phyloP scores from a whole-genome alignment of 805 yeast genomes.

The Spathaspora hagerdaliae region DNA sequence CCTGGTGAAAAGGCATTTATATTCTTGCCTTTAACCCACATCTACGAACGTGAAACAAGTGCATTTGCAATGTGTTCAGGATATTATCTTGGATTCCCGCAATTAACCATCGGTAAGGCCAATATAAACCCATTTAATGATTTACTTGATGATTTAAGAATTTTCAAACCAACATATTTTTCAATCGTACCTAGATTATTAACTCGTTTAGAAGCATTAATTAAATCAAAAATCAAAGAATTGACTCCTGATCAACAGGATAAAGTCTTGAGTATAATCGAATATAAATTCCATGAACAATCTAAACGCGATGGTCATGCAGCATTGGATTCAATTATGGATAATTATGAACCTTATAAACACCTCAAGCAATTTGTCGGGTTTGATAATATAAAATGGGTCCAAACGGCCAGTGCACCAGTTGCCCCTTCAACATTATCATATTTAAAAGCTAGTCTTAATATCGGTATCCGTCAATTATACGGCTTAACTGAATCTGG shows the following conservation, averaged over 20 bases:
- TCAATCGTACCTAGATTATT: slow-evolving; percentile 63
- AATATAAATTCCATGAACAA: slow-evolving; percentile 27
- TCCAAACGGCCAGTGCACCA: slow-evolving; percentile 60
- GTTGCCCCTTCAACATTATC: slow-evolving; percentile 55
- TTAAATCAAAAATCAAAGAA: slow-evolving; percentile 44
- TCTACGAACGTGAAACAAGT: slow-evolving; percentile 47
- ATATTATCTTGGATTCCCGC: slow-evolving; percentile 49
- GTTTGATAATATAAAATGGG: slow-evolving; percentile 22
- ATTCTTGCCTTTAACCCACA: slow-evolving; percentile 58
- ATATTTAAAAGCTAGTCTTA: slow-evolving; percentile 57
- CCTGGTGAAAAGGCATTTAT: slow-evolving; percentile 10
- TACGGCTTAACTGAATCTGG: slow-evolving; percentile 73
- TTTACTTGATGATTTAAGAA: slow-evolving; percentile 54
- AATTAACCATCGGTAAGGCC: slow-evolving; percentile 2
- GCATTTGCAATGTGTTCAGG: slow-evolving; percentile 45
- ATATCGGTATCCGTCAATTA: slow-evolving; percentile 57
- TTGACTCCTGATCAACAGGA: slow-evolving; percentile 23
- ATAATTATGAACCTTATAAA: slow-evolving; percentile 12
- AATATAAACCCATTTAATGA: background rate
- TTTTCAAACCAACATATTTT: slow-evolving; percentile 49
- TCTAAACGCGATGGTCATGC: slow-evolving; percentile 45
- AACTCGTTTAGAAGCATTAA: slow-evolving; percentile 56
- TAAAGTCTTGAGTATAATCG: slow-evolving; percentile 20
- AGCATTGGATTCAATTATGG: slow-evolving; percentile 25
- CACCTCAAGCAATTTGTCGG: slow-evolving; percentile 28